These are phyloP conservation scores for Sordaria brevicollis DNA, from an alignment of 495 filamentous ascomycete genomes.

Conservation along the genomic window DNA sequence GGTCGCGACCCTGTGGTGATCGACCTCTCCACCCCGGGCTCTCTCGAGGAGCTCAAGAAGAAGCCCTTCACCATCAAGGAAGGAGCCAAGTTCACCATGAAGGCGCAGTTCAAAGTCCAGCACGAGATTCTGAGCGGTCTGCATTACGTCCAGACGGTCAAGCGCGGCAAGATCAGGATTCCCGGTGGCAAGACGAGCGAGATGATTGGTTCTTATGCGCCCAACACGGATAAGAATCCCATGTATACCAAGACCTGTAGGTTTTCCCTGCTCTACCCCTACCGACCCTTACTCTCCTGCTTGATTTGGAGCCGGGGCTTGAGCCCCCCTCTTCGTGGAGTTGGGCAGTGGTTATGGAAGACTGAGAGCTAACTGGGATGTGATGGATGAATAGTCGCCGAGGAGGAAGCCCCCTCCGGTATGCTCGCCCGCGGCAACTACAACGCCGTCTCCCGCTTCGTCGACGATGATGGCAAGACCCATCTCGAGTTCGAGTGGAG, in stretches of 20 bases:
- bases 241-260: conserved; percentile 84
- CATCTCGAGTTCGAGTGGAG: conserved; percentile 88
- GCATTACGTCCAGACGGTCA: conserved; percentile 89
- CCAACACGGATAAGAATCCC: conserved; percentile 75
- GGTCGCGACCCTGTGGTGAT: conserved; percentile 78
- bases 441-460: conserved; percentile 72
- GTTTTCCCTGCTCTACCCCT: conserved; percentile 20
- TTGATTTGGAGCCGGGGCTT: too few species aligned
- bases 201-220: conserved; percentile 94
- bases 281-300: not conserved
- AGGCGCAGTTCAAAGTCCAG: conserved; percentile 85
- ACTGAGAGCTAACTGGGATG: not conserved
- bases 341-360: too few species aligned
- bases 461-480: conserved; percentile 81
- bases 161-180: conserved; percentile 71
- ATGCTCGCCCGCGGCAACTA: conserved; percentile 83
- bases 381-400: conserved; percentile 48
- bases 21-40: conserved; percentile 56
- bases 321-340: too few species aligned
- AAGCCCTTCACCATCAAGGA: conserved; percentile 97
- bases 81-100: conserved; percentile 84
- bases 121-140: conserved; percentile 88
- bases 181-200: conserved; percentile 71
- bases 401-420: conserved; percentile 82
- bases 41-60: conserved; percentile 62